Base-by-base conservation (phyloP, 805 yeast species). In the Grigorovia transvaalensis region DNA sequence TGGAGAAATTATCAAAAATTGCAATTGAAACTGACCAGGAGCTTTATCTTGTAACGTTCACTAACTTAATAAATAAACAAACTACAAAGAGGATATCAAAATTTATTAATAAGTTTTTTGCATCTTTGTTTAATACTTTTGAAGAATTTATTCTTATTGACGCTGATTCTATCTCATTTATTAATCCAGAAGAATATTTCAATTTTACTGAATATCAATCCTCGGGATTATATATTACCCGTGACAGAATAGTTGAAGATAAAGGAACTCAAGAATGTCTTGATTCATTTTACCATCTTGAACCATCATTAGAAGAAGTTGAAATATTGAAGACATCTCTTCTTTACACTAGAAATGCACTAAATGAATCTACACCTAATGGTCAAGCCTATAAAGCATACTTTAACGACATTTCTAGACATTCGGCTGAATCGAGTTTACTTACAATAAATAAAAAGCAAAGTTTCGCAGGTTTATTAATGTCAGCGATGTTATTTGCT, bases 91-190 rank as follows among this genome's bases (percentile, higher is more conserved):
- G 4, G 2, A 2, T n/a, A 38, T 7, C 18, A 12, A 43, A 43
- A 12, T 64, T 59, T 49, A 44, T 56, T 8, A 72, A 72, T 54
- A 83, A 82, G 61, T 73, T 84, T 64, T 59, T 81, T 30, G 84
- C 86, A 1, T 71, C 77, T 23, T 54, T 79, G 38, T 82, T 82
- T 64, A 81, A 75, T 50, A 73, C 79, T 11, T 79, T 79, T 57
- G 72, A 73, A 43, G 80, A 77, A 57, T 69, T 72, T 44, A 64
- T 80, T 11, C 65, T 80, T 29, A 51, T 80, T 15, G 85, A 80
- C 58, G 81, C 82, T 2, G 82, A 76, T 54, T 67, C 74, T 1
- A 76, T 78, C 0, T 70, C 78, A 1, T 64, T 77, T 49, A 65
- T 70, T 45, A 68, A 74, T 2, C 60, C 68, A 9, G 63, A 63